Evolutionary conservation across 2,329 filamentous ascomycete species (phyloP).

Genomic region (Arthrobotrys megalospora): DNA sequence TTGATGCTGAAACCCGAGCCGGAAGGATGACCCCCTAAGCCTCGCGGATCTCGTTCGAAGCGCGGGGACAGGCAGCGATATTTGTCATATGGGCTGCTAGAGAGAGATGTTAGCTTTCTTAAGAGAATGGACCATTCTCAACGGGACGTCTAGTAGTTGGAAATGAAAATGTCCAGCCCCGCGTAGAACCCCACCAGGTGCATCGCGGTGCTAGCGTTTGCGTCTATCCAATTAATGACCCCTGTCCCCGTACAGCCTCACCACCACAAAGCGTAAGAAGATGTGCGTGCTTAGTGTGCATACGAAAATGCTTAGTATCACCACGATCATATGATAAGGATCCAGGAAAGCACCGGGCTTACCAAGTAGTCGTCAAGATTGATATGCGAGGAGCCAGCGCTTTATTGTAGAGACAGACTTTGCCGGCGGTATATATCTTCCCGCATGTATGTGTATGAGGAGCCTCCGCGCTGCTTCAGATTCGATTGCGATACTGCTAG

Average conservation of each 20-base stretch:
- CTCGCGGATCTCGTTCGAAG: conserved; percentile 39
- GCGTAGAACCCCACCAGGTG: conserved; percentile 56
- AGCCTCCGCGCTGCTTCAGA: background rate
- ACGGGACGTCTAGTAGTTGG: conserved; percentile 5
- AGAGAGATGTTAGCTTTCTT: conserved; percentile 46
- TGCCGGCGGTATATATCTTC: no score
- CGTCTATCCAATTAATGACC: conserved; percentile 32
- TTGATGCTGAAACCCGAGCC: conserved; percentile 14
- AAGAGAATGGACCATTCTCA: conserved; percentile 18
- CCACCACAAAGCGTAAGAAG: background rate
- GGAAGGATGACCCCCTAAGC: conserved; percentile 44
- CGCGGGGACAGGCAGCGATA: conserved; percentile 36
- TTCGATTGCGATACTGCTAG: conserved; percentile 2
- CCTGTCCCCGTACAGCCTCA: conserved; percentile 31
- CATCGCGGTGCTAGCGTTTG: conserved; percentile 56
- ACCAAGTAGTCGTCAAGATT: background rate
- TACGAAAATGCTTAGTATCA: background rate
- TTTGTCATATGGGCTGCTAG: conserved; percentile 48
- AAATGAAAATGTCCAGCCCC: conserved; percentile 55
- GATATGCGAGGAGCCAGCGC: no score
- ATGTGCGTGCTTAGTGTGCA: background rate
- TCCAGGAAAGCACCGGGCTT: background rate
- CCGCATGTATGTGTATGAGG: no score
- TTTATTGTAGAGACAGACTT: background rate
- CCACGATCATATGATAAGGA: conserved; percentile 24